Evolutionary conservation across 2,329 filamentous ascomycete genomes (phyloP).

Genomic region (Sclerotinia minor): DNA sequence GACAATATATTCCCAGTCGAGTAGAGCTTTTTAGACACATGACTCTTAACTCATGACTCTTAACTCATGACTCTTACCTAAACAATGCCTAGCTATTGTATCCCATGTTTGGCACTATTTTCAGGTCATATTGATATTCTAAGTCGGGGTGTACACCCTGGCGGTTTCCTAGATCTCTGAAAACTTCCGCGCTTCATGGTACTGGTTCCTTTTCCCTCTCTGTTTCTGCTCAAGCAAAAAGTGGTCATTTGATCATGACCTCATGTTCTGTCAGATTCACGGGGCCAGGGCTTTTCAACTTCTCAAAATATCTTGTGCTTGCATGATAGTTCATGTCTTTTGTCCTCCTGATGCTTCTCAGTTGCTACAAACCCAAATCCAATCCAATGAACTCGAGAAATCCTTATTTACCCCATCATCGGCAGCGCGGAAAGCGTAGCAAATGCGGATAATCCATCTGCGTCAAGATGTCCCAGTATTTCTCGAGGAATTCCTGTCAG

Average conservation of each 20-base stretch:
- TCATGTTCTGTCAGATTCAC: neutral
- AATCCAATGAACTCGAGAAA: neutral
- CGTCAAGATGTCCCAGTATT: neutral
- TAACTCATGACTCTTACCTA: neutral
- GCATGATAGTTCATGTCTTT: neutral
- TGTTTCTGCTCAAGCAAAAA: neutral
- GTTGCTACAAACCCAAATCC: neutral
- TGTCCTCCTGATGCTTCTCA: neutral
- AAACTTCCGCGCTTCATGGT: neutral
- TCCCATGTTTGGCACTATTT: neutral
- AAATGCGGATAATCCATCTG: neutral
- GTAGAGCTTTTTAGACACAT: neutral
- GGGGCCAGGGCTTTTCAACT: accelerated
- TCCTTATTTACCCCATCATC: neutral
- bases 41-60: neutral
- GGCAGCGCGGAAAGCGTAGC: neutral
- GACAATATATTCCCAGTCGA: neutral
- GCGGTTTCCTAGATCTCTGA: too few relatives aligned
- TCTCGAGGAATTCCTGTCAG: neutral
- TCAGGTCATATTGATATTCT: neutral
- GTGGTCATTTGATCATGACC: neutral
- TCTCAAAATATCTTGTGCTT: neutral
- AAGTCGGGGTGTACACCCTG: neutral
- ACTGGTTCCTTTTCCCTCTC: neutral
- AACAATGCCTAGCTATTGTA: neutral